Evolutionary conservation across 495 filamentous ascomycete species (phyloP).

Genomic region (Penicillium malachiteum): DNA sequence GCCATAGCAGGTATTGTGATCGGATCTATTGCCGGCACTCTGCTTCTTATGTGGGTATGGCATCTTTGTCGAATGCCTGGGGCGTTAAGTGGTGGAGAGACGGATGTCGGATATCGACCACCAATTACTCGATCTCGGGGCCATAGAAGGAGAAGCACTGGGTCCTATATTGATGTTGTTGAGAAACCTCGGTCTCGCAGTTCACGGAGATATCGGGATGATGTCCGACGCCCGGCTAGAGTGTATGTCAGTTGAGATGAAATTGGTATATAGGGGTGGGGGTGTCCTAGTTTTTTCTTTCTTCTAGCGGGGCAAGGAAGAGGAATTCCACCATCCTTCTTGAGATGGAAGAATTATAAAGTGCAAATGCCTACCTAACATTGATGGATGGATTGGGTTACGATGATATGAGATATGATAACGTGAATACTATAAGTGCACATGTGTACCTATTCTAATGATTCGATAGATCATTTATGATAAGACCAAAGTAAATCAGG

Average conservation of each 20-base stretch:
- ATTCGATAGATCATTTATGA: not conserved
- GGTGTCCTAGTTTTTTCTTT: not conserved
- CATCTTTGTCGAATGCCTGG: constrained; percentile 26
- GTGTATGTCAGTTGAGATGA: constrained; percentile 30
- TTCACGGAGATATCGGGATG: constrained; percentile 22
- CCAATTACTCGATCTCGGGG: constrained; percentile 16
- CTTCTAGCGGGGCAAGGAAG: no score
- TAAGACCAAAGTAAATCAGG: not conserved
- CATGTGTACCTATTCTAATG: no score
- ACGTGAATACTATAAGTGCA: no score
- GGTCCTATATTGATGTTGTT: constrained; percentile 31
- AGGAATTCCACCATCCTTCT: no score
- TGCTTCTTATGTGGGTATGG: constrained; percentile 55
- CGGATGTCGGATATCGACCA: constrained; percentile 28
- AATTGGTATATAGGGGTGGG: not conserved
- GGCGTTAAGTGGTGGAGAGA: constrained; percentile 19
- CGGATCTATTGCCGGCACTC: constrained; percentile 54
- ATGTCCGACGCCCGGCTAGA: constrained; percentile 35
- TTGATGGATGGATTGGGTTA: not conserved
- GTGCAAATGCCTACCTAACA: not conserved
- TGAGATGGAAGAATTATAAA: not conserved
- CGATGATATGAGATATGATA: not conserved
- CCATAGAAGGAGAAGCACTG: constrained; percentile 20
- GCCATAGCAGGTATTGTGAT: constrained; percentile 62
- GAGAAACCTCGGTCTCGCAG: constrained; percentile 30